Evolutionary conservation across 495 filamentous ascomycete species (phyloP), one percentile per base, ranked within the genome.

Genomic region (Neurospora hispaniola): DNA sequence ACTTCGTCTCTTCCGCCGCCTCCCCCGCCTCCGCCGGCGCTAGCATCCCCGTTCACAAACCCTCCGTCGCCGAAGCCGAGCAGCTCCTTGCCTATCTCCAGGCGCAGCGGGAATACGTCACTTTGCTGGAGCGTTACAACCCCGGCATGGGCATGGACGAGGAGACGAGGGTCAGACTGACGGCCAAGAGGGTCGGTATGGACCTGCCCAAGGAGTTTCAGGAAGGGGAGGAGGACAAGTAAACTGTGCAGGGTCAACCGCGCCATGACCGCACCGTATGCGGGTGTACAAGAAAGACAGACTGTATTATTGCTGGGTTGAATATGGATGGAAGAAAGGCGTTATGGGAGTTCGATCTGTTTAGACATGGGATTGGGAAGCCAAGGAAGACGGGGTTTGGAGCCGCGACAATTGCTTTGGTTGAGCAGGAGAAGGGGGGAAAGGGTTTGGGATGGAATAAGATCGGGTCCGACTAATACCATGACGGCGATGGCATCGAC

Each of bases 121-220:
- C 87, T 48, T 81, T 98, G 43, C 74, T 98, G 35, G 95, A 97
- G 79, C 86, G 93, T 76, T 99, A 98, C 82, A 99, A 98, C 79
- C 94, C 94, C 8, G 93, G 93, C 7, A 91, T 94, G 89, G 83
- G 83, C 68, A 89, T 95, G 89, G 89, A 90, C 76, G 90, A 96
- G 81, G 93, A 96, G 82, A 94, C 96, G 84, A 85, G 89, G 74
- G 89, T 97, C 48, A 78, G 92, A 72, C 83, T 97, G 85, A 92
- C 93, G 73, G 95, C 96, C 16, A 84, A 92, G 81, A 87, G 93
- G 81, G 93, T 98, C 66, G 96, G 95, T 38, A 91, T 97, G 89
- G 86, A 96, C 83, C 81, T 98, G 79, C 95, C 95, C 14, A 79
- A 84, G 42, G 85, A 88, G 77, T 88, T 78, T 71, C 74, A 76